Conservation (phyloP, 2,329 filamentous ascomycete species). For the Nigrospora oryzae region DNA sequence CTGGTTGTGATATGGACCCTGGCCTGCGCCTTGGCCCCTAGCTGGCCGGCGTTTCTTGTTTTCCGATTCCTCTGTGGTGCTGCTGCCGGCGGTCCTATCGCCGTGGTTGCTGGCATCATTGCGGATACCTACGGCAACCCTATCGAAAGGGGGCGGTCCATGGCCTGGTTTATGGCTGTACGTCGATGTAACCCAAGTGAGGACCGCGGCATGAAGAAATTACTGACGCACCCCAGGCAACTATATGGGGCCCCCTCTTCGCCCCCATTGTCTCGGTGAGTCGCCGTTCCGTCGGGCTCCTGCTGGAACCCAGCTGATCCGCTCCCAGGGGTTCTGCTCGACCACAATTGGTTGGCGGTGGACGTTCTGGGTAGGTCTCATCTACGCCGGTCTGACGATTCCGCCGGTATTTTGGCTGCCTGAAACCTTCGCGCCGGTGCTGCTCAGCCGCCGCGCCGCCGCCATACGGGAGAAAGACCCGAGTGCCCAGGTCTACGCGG, state of each 20-base stretch:
- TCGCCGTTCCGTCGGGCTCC: not conserved
- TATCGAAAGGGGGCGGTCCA: conserved; percentile 46
- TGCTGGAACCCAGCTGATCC: no score
- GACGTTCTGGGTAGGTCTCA: conserved; percentile 62
- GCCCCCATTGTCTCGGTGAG: conserved; percentile 49
- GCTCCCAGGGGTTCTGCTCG: conserved; percentile 42
- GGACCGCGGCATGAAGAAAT: not conserved
- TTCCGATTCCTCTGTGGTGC: conserved; percentile 46
- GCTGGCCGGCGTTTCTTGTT: conserved; percentile 41
- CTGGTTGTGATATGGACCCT: conserved; percentile 44
- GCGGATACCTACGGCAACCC: conserved; percentile 57
- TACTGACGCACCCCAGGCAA: conserved; percentile 31
- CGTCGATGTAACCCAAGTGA: conserved; percentile 10
- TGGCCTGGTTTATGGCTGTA: conserved; percentile 57
- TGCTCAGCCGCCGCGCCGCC: conserved; percentile 48
- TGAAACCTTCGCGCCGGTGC: conserved; percentile 53
- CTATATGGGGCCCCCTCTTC: conserved; percentile 57
- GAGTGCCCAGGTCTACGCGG: conserved; percentile 43
- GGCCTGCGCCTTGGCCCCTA: conserved; percentile 45
- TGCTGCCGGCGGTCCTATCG: conserved; percentile 50
- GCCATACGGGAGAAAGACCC: conserved; percentile 48
- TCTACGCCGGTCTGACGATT: conserved; percentile 56
- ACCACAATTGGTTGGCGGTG: conserved; percentile 57
- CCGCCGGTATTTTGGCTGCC: conserved; percentile 54
- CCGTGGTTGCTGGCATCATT: conserved; percentile 54